Base-by-base conservation (phyloP, 2,329 filamentous ascomycete genomes). In the Magnaporthiopsis incrustans region DNA sequence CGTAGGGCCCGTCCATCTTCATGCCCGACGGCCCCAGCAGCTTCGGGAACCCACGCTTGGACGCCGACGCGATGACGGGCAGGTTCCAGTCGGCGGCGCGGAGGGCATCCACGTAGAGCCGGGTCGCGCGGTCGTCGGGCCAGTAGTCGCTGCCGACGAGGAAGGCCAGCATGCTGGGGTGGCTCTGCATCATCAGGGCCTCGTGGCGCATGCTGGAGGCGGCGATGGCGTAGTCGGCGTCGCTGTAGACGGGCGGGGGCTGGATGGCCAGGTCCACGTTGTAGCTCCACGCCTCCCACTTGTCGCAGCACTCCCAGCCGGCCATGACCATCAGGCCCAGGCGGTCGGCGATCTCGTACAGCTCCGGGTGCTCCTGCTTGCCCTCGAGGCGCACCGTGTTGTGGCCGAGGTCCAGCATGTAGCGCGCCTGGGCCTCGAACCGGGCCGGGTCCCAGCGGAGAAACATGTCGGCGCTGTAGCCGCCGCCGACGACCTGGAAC, bases 281-380 rank as follows among this genome's bases (percentile, higher is more conserved):
- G 71, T 87, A 86, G 61, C 69, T 71, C 85, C 85, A 89, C 0
- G 80, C 82, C 69, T 89, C 86, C 86, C 86, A 89, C 70, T 88
- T 88, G 68, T 88, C 83, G 70, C 86, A 89, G 71, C 86, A 89
- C 66, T 88, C 85, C 85, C 85, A 89, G 0, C 86, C 86, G 0
- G 84, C 76, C 53, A 89, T 75, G 0, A 88, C 72, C 84, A 89
- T 86, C 50, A 88, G 69, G 0, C 86, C 86, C 68, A 86, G 74
- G 3, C 78, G 75, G 68, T 88, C 85, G 1, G 85, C 82, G 2
- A 87, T 74, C 0, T 82, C 76, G 68, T 87, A 89, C 0, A 89
- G 73, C 66, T 83, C 79, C 0, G 84, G 82, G 10, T 88, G 85
- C 68, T 88, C 86, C 70, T 85, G 82, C 66, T 87, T 88, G 2